Base-by-base conservation (phyloP, 148 eudicot genomes). In the Heliamphora exappendiculata region DNA sequence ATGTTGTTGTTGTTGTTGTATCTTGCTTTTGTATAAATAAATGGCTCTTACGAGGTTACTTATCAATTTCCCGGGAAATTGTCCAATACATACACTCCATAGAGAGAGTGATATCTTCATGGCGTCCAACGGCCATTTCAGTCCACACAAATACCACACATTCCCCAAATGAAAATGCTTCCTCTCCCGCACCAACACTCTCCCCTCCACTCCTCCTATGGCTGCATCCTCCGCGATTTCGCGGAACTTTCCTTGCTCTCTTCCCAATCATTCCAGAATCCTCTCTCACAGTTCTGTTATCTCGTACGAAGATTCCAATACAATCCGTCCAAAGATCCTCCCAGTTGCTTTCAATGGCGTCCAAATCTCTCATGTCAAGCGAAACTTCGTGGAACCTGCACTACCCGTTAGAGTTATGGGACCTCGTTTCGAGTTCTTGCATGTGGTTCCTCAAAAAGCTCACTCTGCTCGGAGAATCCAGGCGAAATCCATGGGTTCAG, bases 401-500 rank as follows among this genome's bases (percentile, higher is more conserved):
- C 14, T 29, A 72, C 85, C 85, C 83, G 57, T 70, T 2, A 81
- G 70, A 62, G 64, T 74, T 77, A 54, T 75, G 67, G 86, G 85
- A 22, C 78, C 77, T 58, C 74, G 81, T 58, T 68, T 77, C 55
- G 51, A 75, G 51, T 84, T 81, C 5, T 75, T 82, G 81, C 81
- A 76, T 29, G 28, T 80, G 81, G 90, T 82, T 77, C 78, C 85
- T 81, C 82, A 70, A 29, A 79, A 72, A 75, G 2, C 33, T 63
- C 78, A 73, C 68, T 75, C 75, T 31, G 47, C 28, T 76, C 69
- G 85, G 28, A 67, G 76, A 31, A 26, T 83, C 74, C 34, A 45
- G 74, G 89, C 80, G 0, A 85, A 81, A 63, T 81, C 96, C 14
- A 34, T 70, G 77, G 85, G 82, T 58, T 83, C 97, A 1, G 79